phyloP scores from a whole-genome alignment of 2,329 filamentous ascomycete genomes.

The Ophiostoma pallidulum region DNA sequence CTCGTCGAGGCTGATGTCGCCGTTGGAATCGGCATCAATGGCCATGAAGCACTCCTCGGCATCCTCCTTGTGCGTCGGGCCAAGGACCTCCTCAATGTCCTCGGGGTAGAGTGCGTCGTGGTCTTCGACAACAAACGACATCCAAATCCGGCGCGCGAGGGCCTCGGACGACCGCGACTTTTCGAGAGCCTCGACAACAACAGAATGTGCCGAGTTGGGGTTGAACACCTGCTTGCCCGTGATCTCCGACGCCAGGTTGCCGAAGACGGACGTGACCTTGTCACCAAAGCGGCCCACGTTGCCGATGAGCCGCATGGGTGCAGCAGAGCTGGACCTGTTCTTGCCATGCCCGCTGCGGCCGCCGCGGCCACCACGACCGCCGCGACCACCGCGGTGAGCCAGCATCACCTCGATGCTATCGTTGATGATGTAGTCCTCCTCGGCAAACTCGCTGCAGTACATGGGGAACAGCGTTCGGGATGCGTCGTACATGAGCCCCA shows the following conservation, averaged over 20 bases:
- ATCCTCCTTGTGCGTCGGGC: slow-evolving; percentile 59
- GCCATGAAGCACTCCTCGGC: slow-evolving; percentile 77
- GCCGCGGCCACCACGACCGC: slow-evolving; percentile 24
- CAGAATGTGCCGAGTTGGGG: slow-evolving; percentile 77
- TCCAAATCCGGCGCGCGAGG: slow-evolving; percentile 91
- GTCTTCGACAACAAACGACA: slow-evolving; percentile 93
- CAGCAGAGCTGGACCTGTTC: slow-evolving; percentile 40
- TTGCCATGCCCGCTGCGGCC: slow-evolving; percentile 22
- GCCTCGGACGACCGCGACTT: slow-evolving; percentile 78
- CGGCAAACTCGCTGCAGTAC: slow-evolving; percentile 81
- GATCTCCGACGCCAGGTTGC: slow-evolving; percentile 87
- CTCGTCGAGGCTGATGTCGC: slow-evolving; percentile 89
- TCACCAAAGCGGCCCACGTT: slow-evolving; percentile 73
- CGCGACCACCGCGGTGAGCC: background rate
- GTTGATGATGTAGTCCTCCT: slow-evolving; percentile 88
- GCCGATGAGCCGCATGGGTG: slow-evolving; percentile 70
- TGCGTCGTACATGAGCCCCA: slow-evolving; percentile 82
- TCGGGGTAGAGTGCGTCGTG: slow-evolving; percentile 68
- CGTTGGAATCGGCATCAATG: slow-evolving; percentile 81
- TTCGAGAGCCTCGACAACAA: slow-evolving; percentile 82
- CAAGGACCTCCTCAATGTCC: slow-evolving; percentile 82
- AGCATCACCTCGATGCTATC: slow-evolving; percentile 68
- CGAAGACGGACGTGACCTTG: slow-evolving; percentile 87
- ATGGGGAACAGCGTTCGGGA: slow-evolving; percentile 82
- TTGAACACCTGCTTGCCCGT: slow-evolving; percentile 95